Percentiles rank a stretch among this genome's conserved stretches.
These are phyloP conservation scores for Stephania cephalantha DNA, from an alignment of 164 flowering plant genomes.

Conservation along the genomic window DNA sequence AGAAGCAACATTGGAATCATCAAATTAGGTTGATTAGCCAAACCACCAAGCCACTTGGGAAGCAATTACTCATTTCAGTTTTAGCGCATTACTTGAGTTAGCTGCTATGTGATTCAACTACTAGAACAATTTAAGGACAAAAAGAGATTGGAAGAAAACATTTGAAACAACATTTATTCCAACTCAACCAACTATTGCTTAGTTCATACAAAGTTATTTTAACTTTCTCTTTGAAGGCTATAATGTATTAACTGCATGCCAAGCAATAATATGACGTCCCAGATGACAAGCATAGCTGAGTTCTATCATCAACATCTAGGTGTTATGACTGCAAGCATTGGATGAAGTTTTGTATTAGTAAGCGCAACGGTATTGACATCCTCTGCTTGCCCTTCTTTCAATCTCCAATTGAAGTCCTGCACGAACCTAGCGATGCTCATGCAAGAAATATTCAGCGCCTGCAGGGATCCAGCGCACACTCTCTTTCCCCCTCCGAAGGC, in stretches of 20 bases:
- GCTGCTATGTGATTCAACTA: background rate
- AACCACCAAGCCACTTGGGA: background rate
- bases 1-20: background rate
- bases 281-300: background rate
- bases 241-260: too few relatives aligned
- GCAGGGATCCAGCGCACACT: slow-evolving; percentile 81
- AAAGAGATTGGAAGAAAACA: background rate
- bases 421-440: slow-evolving; percentile 62
- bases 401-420: slow-evolving; percentile 78
- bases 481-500: slow-evolving; percentile 96
- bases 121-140: background rate
- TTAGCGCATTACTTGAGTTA: too few relatives aligned
- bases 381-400: slow-evolving; percentile 62
- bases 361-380: slow-evolving; percentile 62
- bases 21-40: background rate
- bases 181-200: background rate
- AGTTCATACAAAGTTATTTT: background rate
- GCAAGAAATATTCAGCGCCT: slow-evolving; percentile 66
- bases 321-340: slow-evolving; percentile 55
- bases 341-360: slow-evolving; percentile 68
- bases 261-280: background rate
- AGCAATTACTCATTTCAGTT: too few relatives aligned
- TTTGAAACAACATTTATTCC: background rate
- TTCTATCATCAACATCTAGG: slow-evolving; percentile 30
- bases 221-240: background rate